Conservation (phyloP, 2,329 filamentous ascomycete genomes). For the Colletotrichum cordylinicola region DNA sequence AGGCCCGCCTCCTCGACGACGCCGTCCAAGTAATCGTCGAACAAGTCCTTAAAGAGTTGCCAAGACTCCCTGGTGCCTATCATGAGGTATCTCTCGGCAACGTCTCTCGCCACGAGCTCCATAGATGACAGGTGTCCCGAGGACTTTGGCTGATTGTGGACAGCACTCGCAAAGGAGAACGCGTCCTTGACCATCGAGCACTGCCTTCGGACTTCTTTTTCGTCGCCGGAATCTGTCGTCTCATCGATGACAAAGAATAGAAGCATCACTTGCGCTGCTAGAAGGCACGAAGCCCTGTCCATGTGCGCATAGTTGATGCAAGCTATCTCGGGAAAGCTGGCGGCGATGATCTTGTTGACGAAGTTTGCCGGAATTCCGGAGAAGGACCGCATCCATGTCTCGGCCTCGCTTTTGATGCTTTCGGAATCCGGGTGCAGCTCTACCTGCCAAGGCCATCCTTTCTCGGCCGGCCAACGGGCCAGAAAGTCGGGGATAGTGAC, state of each 20-base stretch:
- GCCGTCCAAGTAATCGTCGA: neutral
- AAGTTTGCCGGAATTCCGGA: neutral
- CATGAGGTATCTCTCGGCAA: accelerated
- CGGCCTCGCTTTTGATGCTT: accelerated
- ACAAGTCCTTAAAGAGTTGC: neutral
- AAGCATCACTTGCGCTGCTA: neutral
- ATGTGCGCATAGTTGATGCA: neutral
- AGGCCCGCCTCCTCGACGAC: neutral
- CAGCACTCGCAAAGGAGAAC: neutral
- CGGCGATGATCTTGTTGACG: neutral
- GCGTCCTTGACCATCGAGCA: neutral
- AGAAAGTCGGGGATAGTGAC: neutral
- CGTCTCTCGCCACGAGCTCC: neutral
- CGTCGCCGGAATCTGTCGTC: neutral
- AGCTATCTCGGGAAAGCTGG: neutral
- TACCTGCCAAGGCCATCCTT: neutral
- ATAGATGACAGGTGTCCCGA: neutral
- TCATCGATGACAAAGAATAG: neutral
- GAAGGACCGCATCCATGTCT: neutral
- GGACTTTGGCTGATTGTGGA: accelerated
- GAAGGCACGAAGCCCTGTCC: neutral
- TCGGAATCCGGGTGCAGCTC: neutral
- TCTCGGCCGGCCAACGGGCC: neutral
- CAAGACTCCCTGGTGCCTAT: neutral
- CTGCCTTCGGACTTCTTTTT: neutral